phyloP scores from a whole-genome alignment of 306 rosid genomes.

The Pterocarpus santalinus region DNA sequence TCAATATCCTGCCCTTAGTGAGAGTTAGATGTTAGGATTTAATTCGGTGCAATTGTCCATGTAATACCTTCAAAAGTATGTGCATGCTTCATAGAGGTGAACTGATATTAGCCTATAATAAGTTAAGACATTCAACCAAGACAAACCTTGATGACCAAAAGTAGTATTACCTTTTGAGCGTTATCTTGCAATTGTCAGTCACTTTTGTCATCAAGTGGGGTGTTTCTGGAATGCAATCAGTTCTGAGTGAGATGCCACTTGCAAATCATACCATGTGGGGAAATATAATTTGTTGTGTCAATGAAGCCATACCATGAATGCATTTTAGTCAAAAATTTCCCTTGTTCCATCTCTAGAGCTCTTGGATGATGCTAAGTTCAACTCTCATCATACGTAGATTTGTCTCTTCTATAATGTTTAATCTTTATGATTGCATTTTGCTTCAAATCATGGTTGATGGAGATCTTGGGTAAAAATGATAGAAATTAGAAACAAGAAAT shows the following conservation, averaged over 20 bases:
- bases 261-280: neutral
- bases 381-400: neutral
- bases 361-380: conserved; percentile 13
- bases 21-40: conserved; percentile 27
- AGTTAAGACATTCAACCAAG: neutral
- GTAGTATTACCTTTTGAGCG: neutral
- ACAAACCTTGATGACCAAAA: neutral
- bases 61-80: conserved; percentile 15
- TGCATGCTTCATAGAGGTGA: conserved; percentile 21
- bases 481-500: conserved; percentile 4
- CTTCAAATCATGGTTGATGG: neutral
- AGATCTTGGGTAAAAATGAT: neutral
- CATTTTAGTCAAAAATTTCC: neutral
- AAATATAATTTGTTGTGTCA: conserved; percentile 13
- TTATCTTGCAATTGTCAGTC: neutral
- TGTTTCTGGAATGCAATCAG: neutral
- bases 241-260: neutral
- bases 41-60: conserved; percentile 22
- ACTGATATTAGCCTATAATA: neutral
- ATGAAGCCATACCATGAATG: neutral
- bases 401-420: neutral
- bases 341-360: neutral
- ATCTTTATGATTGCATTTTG: neutral
- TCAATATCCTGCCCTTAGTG: conserved; percentile 11
- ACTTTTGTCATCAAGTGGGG: neutral